Percentiles rank a stretch among this genome's conserved stretches.
Evolutionary conservation across 1,284 basidiomycete species (phyloP).

Genomic region (Ustilago sp.): DNA sequence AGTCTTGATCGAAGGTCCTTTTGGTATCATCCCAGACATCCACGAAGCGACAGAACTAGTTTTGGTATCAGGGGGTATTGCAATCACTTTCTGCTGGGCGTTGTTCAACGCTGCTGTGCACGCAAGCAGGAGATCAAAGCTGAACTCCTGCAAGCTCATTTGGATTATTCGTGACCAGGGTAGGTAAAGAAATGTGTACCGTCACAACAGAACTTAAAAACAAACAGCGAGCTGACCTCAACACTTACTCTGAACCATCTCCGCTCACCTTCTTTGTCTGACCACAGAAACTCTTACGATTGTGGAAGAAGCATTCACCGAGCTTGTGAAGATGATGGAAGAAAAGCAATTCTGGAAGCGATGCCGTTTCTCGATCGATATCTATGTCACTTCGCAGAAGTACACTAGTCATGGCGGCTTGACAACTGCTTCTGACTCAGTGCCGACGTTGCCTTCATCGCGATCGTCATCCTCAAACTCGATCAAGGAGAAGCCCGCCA

Average conservation of each 20-base stretch:
- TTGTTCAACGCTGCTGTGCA: conserved; percentile 31
- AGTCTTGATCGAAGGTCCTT: conserved; percentile 56
- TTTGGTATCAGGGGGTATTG: conserved; percentile 52
- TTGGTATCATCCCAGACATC: conserved; percentile 23
- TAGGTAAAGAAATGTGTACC: conserved; percentile 7
- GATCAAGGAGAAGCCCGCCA: conserved; percentile 1
- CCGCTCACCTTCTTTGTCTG: neutral
- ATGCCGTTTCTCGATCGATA: conserved; percentile 22
- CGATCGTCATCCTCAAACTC: conserved; percentile 11
- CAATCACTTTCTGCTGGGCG: conserved; percentile 53
- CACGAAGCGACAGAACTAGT: conserved; percentile 19
- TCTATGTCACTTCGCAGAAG: conserved; percentile 33
- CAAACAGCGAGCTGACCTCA: neutral
- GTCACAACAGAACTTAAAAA: neutral
- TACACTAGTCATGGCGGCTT: neutral
- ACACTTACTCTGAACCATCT: neutral
- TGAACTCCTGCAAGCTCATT: conserved; percentile 38
- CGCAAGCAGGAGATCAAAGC: neutral
- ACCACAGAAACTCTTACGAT: conserved; percentile 21
- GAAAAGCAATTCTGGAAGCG: neutral
- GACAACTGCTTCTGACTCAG: neutral
- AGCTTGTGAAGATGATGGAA: conserved; percentile 15
- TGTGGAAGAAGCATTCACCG: conserved; percentile 14
- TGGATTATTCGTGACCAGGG: conserved; percentile 48
- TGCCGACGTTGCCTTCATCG: neutral